These are phyloP conservation scores for Ophiobolus disseminans DNA, from an alignment of 2,329 filamentous ascomycete species.

Conservation along the genomic window DNA sequence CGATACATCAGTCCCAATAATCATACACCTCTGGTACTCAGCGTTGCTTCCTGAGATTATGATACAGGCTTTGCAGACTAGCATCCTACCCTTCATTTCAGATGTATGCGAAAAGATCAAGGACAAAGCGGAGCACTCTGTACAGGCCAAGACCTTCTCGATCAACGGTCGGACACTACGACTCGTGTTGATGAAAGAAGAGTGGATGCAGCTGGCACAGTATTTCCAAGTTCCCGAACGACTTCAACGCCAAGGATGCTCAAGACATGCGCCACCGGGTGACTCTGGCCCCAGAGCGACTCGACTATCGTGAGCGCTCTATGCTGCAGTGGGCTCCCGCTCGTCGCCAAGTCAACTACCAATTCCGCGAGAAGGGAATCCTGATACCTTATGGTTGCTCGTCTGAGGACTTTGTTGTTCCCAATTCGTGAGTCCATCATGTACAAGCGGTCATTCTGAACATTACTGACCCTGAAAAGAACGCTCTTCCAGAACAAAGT, in stretches of 20 bases:
- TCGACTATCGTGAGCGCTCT: constrained; percentile 45
- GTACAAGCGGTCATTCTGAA: background rate
- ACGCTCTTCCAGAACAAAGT: constrained; percentile 42
- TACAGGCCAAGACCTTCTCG: constrained; percentile 45
- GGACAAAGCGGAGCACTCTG: constrained; percentile 23
- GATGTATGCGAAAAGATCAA: constrained; percentile 44
- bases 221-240: constrained; percentile 35
- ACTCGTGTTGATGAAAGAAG: constrained; percentile 37
- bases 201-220: constrained; percentile 40
- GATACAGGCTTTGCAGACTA: constrained; percentile 24
- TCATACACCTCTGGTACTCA: constrained; percentile 59
- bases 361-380: constrained; percentile 50
- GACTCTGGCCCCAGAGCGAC: constrained; percentile 35
- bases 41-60: constrained; percentile 39
- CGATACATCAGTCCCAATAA: constrained; percentile 36
- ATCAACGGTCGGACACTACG: constrained; percentile 31
- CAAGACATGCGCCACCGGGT: constrained; percentile 29
- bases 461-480: constrained; percentile 24
- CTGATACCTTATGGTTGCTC: constrained; percentile 52
- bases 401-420: constrained; percentile 39
- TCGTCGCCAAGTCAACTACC: constrained; percentile 33
- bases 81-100: constrained; percentile 43
- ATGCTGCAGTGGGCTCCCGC: constrained; percentile 26
- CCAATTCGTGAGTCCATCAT: constrained; percentile 52
- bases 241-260: constrained; percentile 30